phyloP scores from a whole-genome alignment of 768 basidiomycete genomes.

The Trametes meyenii region DNA sequence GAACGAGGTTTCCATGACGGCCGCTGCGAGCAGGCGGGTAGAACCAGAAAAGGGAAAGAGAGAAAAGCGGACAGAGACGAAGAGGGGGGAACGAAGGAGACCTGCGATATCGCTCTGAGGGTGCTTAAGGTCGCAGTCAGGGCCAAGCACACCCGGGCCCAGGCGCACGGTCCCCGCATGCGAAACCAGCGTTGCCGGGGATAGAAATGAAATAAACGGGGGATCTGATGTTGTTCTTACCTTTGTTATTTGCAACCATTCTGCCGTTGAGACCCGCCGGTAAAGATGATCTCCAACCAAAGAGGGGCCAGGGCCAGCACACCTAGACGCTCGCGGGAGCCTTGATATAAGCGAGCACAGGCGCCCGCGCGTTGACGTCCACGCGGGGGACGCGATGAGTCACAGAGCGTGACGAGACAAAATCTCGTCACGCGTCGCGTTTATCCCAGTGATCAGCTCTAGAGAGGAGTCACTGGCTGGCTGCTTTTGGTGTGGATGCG shows the following conservation, averaged over 20 bases:
- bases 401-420: constrained; percentile 1
- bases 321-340: not conserved
- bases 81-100: not conserved
- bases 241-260: constrained; percentile 3
- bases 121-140: not conserved
- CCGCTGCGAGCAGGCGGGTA: not conserved
- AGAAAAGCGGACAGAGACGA: not conserved
- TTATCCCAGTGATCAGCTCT: constrained; percentile 22
- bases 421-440: constrained; percentile 22
- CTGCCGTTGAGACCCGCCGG: not conserved
- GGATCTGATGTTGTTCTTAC: constrained; percentile 8
- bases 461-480: constrained; percentile 9
- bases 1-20: constrained; percentile 22
- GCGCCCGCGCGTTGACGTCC: no score
- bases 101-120: not conserved
- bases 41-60: constrained; percentile 2
- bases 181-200: constrained; percentile 6
- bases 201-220: not conserved
- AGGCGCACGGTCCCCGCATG: constrained; percentile 5
- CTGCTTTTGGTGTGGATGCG: constrained; percentile 15
- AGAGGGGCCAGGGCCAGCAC: not conserved
- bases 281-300: not conserved
- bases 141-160: not conserved
- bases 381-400: not conserved
- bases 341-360: no score